These are phyloP conservation scores for Clitocybe nebularis DNA, from an alignment of 1,284 basidiomycete genomes.

Conservation along the genomic window DNA sequence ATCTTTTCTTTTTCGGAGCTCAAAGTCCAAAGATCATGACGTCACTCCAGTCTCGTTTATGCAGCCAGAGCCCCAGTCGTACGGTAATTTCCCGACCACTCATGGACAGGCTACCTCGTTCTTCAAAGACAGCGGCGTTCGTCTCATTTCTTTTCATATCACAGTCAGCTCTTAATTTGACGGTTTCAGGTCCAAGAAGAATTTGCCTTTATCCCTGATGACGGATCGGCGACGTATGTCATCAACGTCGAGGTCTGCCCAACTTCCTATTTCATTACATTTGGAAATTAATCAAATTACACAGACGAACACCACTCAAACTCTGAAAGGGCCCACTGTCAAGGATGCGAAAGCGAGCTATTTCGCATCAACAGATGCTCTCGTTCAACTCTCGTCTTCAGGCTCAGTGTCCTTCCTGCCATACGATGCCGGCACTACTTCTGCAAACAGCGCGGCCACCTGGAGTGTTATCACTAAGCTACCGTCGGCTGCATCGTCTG, in stretches of 20 bases:
- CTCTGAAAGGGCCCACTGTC: slow-evolving; percentile 61
- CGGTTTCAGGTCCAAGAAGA: slow-evolving; percentile 64
- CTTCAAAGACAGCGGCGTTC: slow-evolving; percentile 57
- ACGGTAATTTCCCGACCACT: slow-evolving; percentile 67
- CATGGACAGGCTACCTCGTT: slow-evolving; percentile 77
- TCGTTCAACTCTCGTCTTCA: slow-evolving; percentile 73
- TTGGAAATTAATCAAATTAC: slow-evolving; percentile 1
- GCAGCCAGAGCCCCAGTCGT: slow-evolving; percentile 73
- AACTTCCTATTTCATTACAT: slow-evolving; percentile 1
- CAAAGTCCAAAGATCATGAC: slow-evolving; percentile 8
- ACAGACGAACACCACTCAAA: slow-evolving; percentile 73
- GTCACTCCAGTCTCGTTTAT: slow-evolving; percentile 64
- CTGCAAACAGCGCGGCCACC: slow-evolving; percentile 30
- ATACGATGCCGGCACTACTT: slow-evolving; percentile 46
- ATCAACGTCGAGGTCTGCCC: slow-evolving; percentile 63
- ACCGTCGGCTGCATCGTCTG: slow-evolving; percentile 14
- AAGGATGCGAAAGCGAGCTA: slow-evolving; percentile 70
- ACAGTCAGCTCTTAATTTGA: neutral
- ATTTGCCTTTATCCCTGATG: slow-evolving; percentile 83
- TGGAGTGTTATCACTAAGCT: slow-evolving; percentile 20
- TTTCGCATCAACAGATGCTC: slow-evolving; percentile 63
- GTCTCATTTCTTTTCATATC: slow-evolving; percentile 17
- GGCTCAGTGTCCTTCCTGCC: slow-evolving; percentile 70
- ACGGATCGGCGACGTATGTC: slow-evolving; percentile 75
- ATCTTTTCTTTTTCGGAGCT: neutral